Evolutionary conservation across 2,329 filamentous ascomycete genomes (phyloP).

Genomic region (Cladosporium sp.): DNA sequence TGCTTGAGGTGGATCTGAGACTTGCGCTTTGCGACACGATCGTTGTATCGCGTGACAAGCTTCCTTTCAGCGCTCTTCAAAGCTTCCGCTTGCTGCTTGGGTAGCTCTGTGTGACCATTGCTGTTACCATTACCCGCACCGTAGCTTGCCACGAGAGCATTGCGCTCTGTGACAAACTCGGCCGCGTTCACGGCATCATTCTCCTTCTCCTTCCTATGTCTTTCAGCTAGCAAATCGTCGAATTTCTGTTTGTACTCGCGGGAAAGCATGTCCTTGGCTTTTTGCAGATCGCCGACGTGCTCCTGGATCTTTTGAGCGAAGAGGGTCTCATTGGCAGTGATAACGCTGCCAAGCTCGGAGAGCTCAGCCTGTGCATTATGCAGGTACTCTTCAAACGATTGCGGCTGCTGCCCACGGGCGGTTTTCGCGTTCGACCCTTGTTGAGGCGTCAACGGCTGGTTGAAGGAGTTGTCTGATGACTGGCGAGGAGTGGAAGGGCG

Average conservation of each 20-base stretch:
- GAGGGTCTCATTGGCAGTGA: constrained; percentile 37
- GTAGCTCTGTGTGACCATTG: constrained; percentile 20
- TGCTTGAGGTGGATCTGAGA: constrained; percentile 40
- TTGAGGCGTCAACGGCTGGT: not conserved
- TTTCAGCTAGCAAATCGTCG: constrained; percentile 34
- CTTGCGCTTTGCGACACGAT: constrained; percentile 35
- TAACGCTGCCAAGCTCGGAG: constrained; percentile 37
- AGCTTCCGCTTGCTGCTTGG: constrained; percentile 27
- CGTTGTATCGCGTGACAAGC: constrained; percentile 37
- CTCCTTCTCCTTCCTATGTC: constrained; percentile 33
- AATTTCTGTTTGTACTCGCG: constrained; percentile 38
- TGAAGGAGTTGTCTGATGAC: not conserved
- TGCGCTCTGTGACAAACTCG: constrained; percentile 36
- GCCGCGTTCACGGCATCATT: constrained; percentile 32
- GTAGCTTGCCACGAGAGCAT: constrained; percentile 34
- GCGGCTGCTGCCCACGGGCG: constrained; percentile 2
- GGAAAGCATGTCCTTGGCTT: constrained; percentile 37
- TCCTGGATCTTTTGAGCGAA: constrained; percentile 39
- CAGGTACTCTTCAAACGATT: constrained; percentile 40
- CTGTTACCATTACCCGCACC: constrained; percentile 27
- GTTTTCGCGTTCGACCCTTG: not conserved
- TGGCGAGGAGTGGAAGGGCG: constrained; percentile 12
- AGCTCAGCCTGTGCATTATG: constrained; percentile 36
- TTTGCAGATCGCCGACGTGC: constrained; percentile 39
- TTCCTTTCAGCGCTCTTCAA: constrained; percentile 34